Conservation (phyloP, 2,329 filamentous ascomycete genomes). For the Penicillium sp. region DNA sequence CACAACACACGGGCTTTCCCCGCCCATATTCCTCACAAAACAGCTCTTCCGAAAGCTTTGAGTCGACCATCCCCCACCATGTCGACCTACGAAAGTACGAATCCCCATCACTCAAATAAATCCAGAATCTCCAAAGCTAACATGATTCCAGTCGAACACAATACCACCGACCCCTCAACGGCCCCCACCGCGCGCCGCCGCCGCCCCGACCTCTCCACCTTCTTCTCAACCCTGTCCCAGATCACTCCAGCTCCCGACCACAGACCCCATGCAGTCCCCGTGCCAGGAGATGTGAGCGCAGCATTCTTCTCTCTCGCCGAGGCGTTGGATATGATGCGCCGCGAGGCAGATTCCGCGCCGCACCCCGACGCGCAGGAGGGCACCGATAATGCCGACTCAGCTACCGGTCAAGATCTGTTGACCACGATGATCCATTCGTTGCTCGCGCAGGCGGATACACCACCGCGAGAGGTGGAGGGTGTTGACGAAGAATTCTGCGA, state of each 20-base stretch:
- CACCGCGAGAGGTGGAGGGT: conserved; percentile 60
- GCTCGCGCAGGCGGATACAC: conserved; percentile 57
- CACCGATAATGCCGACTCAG: conserved; percentile 26
- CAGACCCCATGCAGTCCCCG: conserved; percentile 59
- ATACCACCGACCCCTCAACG: conserved; percentile 36
- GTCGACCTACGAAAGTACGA: conserved; percentile 46
- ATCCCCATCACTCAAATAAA: not conserved
- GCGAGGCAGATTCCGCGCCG: conserved; percentile 44
- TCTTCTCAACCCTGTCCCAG: conserved; percentile 62
- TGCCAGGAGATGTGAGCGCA: conserved; percentile 61
- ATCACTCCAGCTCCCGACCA: conserved; percentile 54
- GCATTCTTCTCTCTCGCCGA: conserved; percentile 62
- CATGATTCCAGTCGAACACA: conserved; percentile 43
- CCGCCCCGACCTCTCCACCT: conserved; percentile 64
- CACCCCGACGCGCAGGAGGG: conserved; percentile 34
- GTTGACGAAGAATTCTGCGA: conserved; percentile 62
- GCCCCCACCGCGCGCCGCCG: conserved; percentile 42
- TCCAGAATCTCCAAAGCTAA: conserved; percentile 5
- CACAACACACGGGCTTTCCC: conserved; percentile 10
- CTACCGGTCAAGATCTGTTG: conserved; percentile 47
- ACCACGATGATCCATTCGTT: conserved; percentile 57
- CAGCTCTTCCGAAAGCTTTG: conserved; percentile 10
- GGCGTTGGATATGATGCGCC: conserved; percentile 59
- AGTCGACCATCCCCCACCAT: conserved; percentile 27
- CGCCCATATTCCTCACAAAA: conserved; percentile 3